These are phyloP conservation scores for Vitis rotundifolia DNA, from an alignment of 164 flowering plant genomes.

Conservation along the genomic window DNA sequence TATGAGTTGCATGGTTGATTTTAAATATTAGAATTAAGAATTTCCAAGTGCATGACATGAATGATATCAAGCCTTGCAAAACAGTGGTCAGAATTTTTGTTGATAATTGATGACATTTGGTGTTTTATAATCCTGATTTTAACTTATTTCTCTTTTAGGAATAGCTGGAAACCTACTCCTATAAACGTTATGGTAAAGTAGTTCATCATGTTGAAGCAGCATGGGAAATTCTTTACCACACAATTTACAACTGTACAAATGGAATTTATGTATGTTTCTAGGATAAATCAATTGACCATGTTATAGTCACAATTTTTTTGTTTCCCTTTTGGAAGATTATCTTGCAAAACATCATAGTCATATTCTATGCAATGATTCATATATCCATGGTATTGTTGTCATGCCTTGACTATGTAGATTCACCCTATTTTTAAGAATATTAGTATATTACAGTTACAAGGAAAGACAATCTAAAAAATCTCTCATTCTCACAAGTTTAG, in stretches of 20 bases:
- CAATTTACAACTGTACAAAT: conserved; percentile 93
- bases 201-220: conserved; percentile 64
- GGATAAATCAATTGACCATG: neutral
- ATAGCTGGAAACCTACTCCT: conserved; percentile 76
- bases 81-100: neutral
- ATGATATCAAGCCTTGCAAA: neutral
- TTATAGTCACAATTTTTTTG: neutral
- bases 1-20: too few species aligned
- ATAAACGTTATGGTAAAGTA: conserved; percentile 79
- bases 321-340: too few species aligned
- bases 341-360: too few species aligned
- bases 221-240: conserved; percentile 84
- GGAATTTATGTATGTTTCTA: conserved; percentile 77
- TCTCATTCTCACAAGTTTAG: too few species aligned
- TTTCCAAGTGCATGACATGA: neutral
- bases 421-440: too few species aligned
- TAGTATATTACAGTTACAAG: too few species aligned
- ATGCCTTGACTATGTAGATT: too few species aligned
- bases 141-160: conserved; percentile 44
- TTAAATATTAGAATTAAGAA: neutral
- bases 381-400: too few species aligned
- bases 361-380: too few species aligned
- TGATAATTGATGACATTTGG: neutral
- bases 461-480: too few species aligned
- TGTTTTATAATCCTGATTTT: neutral